Conservation (phyloP, 768 basidiomycete species). For the Mycena kentingensis region DNA sequence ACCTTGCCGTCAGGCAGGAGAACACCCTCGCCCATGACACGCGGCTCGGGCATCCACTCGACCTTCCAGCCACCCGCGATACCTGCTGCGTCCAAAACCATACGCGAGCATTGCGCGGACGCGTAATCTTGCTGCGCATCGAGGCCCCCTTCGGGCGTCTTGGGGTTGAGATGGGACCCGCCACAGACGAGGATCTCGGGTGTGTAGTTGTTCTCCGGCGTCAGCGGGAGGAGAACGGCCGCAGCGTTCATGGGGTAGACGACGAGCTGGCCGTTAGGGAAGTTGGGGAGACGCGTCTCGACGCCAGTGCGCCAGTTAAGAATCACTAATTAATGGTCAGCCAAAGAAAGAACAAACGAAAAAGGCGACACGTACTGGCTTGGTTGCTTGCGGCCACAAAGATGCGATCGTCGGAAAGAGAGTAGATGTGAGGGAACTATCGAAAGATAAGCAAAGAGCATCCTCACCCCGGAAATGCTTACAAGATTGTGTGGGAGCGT, state of each 20-base stretch:
- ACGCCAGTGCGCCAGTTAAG: slow-evolving; percentile 27
- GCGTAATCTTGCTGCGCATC: slow-evolving; percentile 28
- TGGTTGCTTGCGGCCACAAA: slow-evolving; percentile 30
- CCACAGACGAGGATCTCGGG: slow-evolving; percentile 33
- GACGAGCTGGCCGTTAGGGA: slow-evolving; percentile 28
- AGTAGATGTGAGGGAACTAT: slow-evolving; percentile 18
- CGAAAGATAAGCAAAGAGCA: background rate
- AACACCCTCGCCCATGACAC: slow-evolving; percentile 22
- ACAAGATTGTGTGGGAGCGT: slow-evolving; percentile 21
- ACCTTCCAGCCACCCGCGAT: slow-evolving; percentile 31
- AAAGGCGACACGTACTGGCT: slow-evolving; percentile 13
- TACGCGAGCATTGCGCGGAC: slow-evolving; percentile 31
- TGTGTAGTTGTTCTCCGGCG: slow-evolving; percentile 32
- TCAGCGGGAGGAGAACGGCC: slow-evolving; percentile 30
- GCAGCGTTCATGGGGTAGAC: slow-evolving; percentile 24
- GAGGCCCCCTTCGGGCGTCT: slow-evolving; percentile 13
- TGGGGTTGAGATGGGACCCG: slow-evolving; percentile 26
- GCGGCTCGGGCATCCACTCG: slow-evolving; percentile 31
- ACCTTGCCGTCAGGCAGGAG: slow-evolving; percentile 33
- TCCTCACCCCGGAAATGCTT: background rate
- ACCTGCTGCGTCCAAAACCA: slow-evolving; percentile 28
- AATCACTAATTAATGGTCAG: slow-evolving; percentile 19
- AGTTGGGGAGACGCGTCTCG: slow-evolving; percentile 29
- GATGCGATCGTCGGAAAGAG: slow-evolving; percentile 25
- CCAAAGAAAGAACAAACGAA: background rate